Evolutionary conservation across 305 asterid genomes (phyloP), one percentile per base, ranked within the genome.

Genomic region (Lippia alba): DNA sequence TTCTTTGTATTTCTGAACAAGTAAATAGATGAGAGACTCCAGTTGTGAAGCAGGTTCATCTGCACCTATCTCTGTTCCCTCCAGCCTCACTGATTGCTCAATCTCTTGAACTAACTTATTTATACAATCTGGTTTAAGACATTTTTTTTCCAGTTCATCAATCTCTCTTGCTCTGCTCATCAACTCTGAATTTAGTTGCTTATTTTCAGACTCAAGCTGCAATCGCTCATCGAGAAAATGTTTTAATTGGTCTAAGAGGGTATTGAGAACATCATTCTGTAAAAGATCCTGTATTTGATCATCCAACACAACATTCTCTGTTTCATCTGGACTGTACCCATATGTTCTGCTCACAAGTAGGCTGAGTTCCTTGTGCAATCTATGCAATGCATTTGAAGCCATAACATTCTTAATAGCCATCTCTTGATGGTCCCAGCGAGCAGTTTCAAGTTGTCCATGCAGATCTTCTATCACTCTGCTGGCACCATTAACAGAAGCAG

Each of bases 401-500:
- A 74, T 72, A 68, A 80, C 86, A 69, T 84, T 78, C 69, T 80
- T 80, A 71, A 79, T 82, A 11, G 79, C 77, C 56, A 80, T 15
- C 75, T 80, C 79, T 70, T 82, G 83, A 68, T 55, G 83, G 59
- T 86, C 84, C 8, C 63, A 79, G 51, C 70, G 79, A 73, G 86
- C 74, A 72, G 83, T 78, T 75, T 82, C 87, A 75, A 87, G 88
- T 68, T 88, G 88, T 55, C 73, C 84, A 59, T 71, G 89, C 84
- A 90, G 76, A 74, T 64, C 81, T 75, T 78, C 85, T 78, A 91
- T 87, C 71, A 79, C 79, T 83, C 76, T 78, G 73, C 72, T 79
- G 77, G 96, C 87, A 71, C 83, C 79, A 76, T 72, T 74, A 74
- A 89, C 77, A 50, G 92, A 91, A 84, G 82, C 78, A 86, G 86